A percentile compares a stretch with the other conserved stretches of the same genome.
Conservation (phyloP, 441 rosid species). For the Macaranga tanarius region DNA sequence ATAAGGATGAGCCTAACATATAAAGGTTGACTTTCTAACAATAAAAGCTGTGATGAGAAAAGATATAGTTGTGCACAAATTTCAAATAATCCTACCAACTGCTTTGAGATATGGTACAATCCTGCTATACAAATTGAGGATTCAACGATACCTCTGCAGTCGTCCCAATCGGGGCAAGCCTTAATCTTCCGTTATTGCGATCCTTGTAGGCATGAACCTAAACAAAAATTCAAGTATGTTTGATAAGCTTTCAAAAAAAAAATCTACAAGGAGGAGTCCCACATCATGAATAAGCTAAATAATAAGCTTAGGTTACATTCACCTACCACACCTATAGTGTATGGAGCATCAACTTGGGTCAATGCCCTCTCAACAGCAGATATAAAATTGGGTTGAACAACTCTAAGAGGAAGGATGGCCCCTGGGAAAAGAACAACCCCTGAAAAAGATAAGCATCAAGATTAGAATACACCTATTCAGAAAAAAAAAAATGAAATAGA, state of each 20-base stretch:
- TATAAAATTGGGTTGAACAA: slow-evolving; percentile 62
- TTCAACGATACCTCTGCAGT: slow-evolving; percentile 76
- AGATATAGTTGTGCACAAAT: not conserved
- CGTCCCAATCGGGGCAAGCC: slow-evolving; percentile 70
- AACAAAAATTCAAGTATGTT: slow-evolving; percentile 22
- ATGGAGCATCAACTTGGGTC: slow-evolving; percentile 67
- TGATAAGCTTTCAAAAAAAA: slow-evolving; percentile 1
- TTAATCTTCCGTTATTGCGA: slow-evolving; percentile 34
- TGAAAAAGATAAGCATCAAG: slow-evolving; percentile 33
- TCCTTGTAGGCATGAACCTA: slow-evolving; percentile 67
- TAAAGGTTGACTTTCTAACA: not conserved
- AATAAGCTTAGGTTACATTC: slow-evolving; percentile 9
- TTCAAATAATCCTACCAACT: not conserved
- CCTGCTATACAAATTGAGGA: not conserved
- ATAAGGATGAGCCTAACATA: not conserved
- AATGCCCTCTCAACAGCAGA: slow-evolving; percentile 86
- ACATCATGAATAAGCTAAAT: slow-evolving; percentile 6
- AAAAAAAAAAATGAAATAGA: not conserved
- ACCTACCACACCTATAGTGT: slow-evolving; percentile 88
- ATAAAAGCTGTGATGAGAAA: not conserved
- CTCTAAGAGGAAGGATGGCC: slow-evolving; percentile 86
- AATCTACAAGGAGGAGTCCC: slow-evolving; percentile 15
- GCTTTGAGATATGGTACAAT: not conserved
- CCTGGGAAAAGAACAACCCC: slow-evolving; percentile 97
- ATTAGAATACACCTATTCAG: slow-evolving; percentile 1